phyloP scores from a whole-genome alignment of 106 monocot genomes.

The Apostasia ramifera region DNA sequence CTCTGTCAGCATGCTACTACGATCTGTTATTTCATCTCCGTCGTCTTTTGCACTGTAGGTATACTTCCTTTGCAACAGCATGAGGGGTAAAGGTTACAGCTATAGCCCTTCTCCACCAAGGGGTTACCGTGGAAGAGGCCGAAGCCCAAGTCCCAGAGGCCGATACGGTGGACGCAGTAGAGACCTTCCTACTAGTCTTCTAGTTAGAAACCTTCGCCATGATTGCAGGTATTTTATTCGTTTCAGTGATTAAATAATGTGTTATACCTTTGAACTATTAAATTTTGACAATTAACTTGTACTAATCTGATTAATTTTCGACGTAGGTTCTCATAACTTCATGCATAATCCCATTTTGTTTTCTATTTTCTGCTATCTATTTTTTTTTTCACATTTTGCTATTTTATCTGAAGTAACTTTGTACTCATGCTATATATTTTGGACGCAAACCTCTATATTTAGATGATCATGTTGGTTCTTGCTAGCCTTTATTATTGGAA shows the following conservation, averaged over 20 bases:
- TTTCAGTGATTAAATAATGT: background rate
- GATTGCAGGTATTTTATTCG: conserved; percentile 59
- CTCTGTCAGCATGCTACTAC: too few species aligned
- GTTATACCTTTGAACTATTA: background rate
- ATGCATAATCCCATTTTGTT: background rate
- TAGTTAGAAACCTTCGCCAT: conserved; percentile 90
- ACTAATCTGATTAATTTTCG: background rate
- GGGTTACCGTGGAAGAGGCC: conserved; percentile 60
- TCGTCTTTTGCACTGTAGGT: background rate
- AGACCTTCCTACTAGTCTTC: conserved; percentile 84
- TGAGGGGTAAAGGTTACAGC: conserved; percentile 86
- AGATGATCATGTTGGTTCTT: too few species aligned
- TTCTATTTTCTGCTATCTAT: background rate
- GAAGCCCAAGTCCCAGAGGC: conserved; percentile 80
- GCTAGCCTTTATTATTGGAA: too few species aligned
- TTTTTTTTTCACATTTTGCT: background rate
- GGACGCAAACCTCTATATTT: too few species aligned
- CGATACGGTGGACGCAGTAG: conserved; percentile 64
- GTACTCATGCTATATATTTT: too few species aligned
- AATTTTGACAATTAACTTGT: background rate
- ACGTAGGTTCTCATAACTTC: background rate
- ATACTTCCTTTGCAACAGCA: conserved; percentile 17
- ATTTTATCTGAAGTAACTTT: too few species aligned
- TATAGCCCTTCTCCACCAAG: conserved; percentile 92
- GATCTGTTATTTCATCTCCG: too few species aligned